Conservation (phyloP, 495 filamentous ascomycete genomes). For the Daldinia childiae region DNA sequence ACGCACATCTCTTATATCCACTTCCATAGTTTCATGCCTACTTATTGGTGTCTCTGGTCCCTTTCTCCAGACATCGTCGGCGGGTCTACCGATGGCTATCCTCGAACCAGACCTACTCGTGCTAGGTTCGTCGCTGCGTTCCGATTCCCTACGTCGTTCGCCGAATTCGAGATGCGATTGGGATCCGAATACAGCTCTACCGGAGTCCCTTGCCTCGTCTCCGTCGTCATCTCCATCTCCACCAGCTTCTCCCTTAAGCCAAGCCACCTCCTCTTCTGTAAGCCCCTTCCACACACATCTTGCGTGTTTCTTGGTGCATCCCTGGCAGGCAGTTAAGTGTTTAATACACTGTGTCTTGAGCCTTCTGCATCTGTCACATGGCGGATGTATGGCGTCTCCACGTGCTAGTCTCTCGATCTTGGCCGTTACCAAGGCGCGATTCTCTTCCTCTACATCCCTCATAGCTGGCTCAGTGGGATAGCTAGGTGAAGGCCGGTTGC, state of each 20-base stretch:
- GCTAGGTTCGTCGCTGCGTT: constrained; percentile 35
- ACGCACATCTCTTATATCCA: constrained; percentile 36
- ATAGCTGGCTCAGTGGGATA: constrained; percentile 37
- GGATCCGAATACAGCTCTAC: constrained; percentile 34
- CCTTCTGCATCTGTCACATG: constrained; percentile 84
- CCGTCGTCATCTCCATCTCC: constrained; percentile 42
- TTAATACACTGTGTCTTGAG: constrained; percentile 84
- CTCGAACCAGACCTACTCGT: constrained; percentile 34
- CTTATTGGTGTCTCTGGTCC: constrained; percentile 30
- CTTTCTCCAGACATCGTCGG: constrained; percentile 47
- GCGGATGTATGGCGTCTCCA: constrained; percentile 76
- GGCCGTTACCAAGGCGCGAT: constrained; percentile 72
- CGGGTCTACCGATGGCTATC: constrained; percentile 40
- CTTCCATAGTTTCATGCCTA: constrained; percentile 42
- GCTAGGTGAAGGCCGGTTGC: constrained; percentile 44
- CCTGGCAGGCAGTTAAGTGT: constrained; percentile 83
- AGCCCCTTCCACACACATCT: constrained; percentile 85
- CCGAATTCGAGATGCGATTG: constrained; percentile 31
- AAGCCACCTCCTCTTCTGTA: constrained; percentile 70
- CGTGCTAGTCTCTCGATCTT: constrained; percentile 79
- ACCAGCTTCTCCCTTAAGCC: constrained; percentile 41
- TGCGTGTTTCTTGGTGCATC: constrained; percentile 88
- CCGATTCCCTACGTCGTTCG: constrained; percentile 33
- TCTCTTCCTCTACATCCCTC: constrained; percentile 44
- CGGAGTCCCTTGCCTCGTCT: constrained; percentile 39